phyloP scores from a whole-genome alignment of 345 rosid species.

The Salix purpurea region DNA sequence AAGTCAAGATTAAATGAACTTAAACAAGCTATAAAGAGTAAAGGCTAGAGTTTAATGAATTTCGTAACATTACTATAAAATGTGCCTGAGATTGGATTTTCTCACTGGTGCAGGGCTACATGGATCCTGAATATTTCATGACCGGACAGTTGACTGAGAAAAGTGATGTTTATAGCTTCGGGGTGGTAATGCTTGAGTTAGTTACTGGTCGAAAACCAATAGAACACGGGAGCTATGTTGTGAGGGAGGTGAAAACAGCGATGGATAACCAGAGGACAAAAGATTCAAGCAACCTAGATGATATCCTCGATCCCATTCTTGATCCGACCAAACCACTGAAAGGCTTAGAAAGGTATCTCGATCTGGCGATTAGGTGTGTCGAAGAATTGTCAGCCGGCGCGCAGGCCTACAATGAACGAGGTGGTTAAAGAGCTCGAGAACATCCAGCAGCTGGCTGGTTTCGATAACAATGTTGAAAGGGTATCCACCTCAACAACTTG shows the following conservation, averaged over 20 bases:
- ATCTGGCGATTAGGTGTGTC: slow-evolving; percentile 37
- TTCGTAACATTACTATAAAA: not conserved
- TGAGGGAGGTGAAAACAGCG: slow-evolving; percentile 13
- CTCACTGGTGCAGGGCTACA: slow-evolving; percentile 21
- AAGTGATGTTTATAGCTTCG: slow-evolving; percentile 35
- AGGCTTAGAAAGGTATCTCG: not conserved
- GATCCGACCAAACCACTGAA: not conserved
- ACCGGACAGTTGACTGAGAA: slow-evolving; percentile 27
- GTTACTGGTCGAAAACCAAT: slow-evolving; percentile 24
- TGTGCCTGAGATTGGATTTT: not conserved
- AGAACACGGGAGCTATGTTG: slow-evolving; percentile 23
- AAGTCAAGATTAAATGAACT: not conserved
- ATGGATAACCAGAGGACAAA: slow-evolving; percentile 5
- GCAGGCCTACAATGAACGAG: slow-evolving; percentile 75
- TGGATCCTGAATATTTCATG: slow-evolving; percentile 35
- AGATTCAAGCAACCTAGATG: not conserved
- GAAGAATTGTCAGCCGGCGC: slow-evolving; percentile 51
- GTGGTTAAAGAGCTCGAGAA: slow-evolving; percentile 69
- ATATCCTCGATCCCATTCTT: not conserved
- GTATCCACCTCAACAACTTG: slow-evolving; percentile 51
- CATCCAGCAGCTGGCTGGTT: slow-evolving; percentile 57
- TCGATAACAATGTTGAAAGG: slow-evolving; percentile 51
- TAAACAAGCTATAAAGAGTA: not conserved
- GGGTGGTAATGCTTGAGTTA: slow-evolving; percentile 32
- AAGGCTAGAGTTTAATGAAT: not conserved